phyloP scores from a whole-genome alignment of 2,329 filamentous ascomycete species.

The Chaetomiaceae sp. region DNA sequence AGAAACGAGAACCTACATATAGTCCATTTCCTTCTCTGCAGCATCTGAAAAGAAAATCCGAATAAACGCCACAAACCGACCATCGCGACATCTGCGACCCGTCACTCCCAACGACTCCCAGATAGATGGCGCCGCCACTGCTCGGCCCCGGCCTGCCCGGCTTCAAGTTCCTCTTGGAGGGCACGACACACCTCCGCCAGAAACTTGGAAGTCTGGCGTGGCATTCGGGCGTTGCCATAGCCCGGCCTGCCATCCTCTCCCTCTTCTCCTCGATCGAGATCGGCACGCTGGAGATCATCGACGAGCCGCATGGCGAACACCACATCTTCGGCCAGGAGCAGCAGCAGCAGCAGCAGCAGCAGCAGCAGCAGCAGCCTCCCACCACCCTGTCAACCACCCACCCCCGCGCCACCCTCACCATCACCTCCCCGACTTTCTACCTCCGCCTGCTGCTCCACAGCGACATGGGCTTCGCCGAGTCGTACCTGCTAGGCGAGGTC shows the following conservation, averaged over 20 bases:
- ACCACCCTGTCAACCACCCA: too few species aligned
- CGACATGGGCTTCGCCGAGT: constrained; percentile 71
- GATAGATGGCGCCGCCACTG: neutral
- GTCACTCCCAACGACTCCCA: too few species aligned
- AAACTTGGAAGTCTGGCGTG: constrained; percentile 43
- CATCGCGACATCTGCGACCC: too few species aligned
- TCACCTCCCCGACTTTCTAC: constrained; percentile 49
- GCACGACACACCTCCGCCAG: constrained; percentile 38
- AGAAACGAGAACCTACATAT: too few species aligned
- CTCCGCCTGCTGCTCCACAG: constrained; percentile 63
- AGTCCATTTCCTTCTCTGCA: too few species aligned
- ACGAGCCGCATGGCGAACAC: constrained; percentile 40
- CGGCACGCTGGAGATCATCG: constrained; percentile 45
- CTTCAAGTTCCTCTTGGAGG: constrained; percentile 28
- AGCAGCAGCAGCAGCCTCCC: constrained; percentile 20
- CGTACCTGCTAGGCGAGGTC: constrained; percentile 69
- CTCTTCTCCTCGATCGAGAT: constrained; percentile 43
- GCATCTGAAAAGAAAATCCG: too few species aligned
- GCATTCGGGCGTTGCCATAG: constrained; percentile 43
- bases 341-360: neutral
- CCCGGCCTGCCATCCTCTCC: constrained; percentile 42
- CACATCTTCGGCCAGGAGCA: constrained; percentile 36
- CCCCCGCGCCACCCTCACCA: constrained; percentile 30
- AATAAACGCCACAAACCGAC: too few species aligned
- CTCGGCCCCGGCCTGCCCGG: neutral